Evolutionary conservation across 2,329 filamentous ascomycete species (phyloP).

Genomic region (Beauveria sp.): DNA sequence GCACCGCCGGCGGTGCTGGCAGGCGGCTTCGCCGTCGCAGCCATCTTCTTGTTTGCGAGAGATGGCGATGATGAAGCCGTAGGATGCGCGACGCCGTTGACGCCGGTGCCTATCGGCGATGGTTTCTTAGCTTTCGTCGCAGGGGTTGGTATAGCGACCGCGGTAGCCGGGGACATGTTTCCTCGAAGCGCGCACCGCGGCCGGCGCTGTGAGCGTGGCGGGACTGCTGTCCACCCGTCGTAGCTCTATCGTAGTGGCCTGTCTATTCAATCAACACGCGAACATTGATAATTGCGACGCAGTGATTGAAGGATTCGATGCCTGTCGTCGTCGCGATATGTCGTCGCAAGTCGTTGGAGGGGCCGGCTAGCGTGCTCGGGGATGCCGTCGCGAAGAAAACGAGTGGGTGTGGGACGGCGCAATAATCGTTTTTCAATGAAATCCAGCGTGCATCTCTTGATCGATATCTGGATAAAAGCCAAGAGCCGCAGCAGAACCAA

Average conservation of each 20-base stretch:
- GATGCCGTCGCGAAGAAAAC: slow-evolving; percentile 5
- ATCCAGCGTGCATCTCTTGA: background rate
- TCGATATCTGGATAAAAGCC: background rate
- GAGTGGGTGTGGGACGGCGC: background rate
- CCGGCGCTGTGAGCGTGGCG: slow-evolving; percentile 7
- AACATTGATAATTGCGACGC: slow-evolving; percentile 3
- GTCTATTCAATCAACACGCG: slow-evolving; percentile 2
- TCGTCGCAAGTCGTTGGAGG: slow-evolving; percentile 6
- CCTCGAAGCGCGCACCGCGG: slow-evolving; percentile 18
- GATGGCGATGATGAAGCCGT: slow-evolving; percentile 54
- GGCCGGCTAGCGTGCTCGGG: background rate
- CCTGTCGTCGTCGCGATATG: slow-evolving; percentile 1
- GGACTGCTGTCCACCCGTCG: slow-evolving; percentile 8
- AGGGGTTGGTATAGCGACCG: slow-evolving; percentile 36
- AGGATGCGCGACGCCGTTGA: slow-evolving; percentile 52
- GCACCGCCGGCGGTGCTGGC: slow-evolving; percentile 28
- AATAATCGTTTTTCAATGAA: background rate
- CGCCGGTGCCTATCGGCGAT: slow-evolving; percentile 56
- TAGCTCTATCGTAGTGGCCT: slow-evolving; percentile 1
- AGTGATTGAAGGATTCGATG: slow-evolving; percentile 3
- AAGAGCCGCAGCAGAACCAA: background rate
- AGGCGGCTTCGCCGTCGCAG: slow-evolving; percentile 34
- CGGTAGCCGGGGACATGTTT: slow-evolving; percentile 50
- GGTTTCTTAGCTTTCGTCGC: slow-evolving; percentile 60
- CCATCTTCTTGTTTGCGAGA: slow-evolving; percentile 48